A percentile compares a stretch with the other conserved stretches of the same genome.
These are phyloP conservation scores for Plasmodium malariae DNA, from an alignment of 169 alveolate genomes.

Conservation along the genomic window DNA sequence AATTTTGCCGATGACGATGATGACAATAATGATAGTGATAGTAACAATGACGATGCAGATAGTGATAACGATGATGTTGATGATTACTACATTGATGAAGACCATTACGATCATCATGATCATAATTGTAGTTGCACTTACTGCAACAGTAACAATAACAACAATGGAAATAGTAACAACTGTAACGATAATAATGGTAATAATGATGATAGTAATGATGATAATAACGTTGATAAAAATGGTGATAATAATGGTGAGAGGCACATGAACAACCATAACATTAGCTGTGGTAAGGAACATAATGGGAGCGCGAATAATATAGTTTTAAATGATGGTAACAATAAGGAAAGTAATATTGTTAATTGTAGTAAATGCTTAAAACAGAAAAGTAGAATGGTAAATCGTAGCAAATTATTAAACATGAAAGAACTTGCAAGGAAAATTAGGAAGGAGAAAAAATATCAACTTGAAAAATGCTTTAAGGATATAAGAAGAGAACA, in stretches of 20 bases:
- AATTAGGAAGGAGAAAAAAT: conserved; percentile 49
- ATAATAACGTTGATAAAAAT: not conserved
- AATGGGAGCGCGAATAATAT: not conserved
- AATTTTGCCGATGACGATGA: conserved; percentile 11
- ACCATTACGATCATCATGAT: no score
- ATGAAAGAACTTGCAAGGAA: conserved; percentile 43
- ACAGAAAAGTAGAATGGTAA: conserved; percentile 5
- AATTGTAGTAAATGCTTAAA: conserved; percentile 54
- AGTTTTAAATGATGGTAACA: not conserved
- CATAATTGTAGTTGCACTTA: no score
- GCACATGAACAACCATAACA: not conserved
- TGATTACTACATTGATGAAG: not conserved
- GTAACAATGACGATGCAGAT: not conserved
- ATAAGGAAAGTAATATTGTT: not conserved
- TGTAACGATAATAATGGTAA: not conserved
- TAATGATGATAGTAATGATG: not conserved
- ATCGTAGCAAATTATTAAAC: conserved; percentile 6
- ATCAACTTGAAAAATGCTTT: conserved; percentile 22
- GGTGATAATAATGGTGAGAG: not conserved
- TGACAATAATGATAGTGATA: conserved; percentile 9
- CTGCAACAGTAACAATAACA: no score
- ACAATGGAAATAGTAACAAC: not conserved
- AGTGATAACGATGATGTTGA: conserved; percentile 8
- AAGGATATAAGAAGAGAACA: conserved; percentile 21
- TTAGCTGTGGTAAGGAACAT: not conserved